A percentile compares a stretch with the other conserved stretches of the same genome.
Evolutionary conservation across 2,329 filamentous ascomycete species (phyloP).

Genomic region (Grosmannia huntii): DNA sequence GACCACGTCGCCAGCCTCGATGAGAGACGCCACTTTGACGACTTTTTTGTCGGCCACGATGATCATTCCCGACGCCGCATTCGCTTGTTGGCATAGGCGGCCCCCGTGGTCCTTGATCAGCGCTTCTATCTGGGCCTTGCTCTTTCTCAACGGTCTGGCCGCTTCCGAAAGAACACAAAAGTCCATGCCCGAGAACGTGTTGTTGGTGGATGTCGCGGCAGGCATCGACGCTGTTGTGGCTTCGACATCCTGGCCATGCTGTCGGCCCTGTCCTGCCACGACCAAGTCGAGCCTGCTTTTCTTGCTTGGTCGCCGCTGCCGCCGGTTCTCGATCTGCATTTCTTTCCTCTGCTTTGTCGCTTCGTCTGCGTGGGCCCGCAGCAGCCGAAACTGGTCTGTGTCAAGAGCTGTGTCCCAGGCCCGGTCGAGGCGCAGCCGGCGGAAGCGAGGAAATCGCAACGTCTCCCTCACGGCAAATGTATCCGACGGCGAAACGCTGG

Average conservation of each 20-base stretch:
- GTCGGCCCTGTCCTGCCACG: slow-evolving; percentile 55
- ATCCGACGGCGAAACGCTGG: slow-evolving; percentile 61
- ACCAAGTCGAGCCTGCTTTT: slow-evolving; percentile 55
- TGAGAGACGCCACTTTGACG: slow-evolving; percentile 72
- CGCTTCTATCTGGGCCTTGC: slow-evolving; percentile 66
- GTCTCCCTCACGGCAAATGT: slow-evolving; percentile 68
- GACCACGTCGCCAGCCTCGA: slow-evolving; percentile 54
- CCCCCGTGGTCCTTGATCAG: slow-evolving; percentile 78
- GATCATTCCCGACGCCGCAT: slow-evolving; percentile 47
- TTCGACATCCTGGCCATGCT: slow-evolving; percentile 15
- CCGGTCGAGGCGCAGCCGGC: slow-evolving; percentile 67
- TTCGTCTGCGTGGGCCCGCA: slow-evolving; percentile 58
- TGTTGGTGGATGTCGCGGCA: slow-evolving; percentile 18
- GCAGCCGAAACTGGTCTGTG: slow-evolving; percentile 59
- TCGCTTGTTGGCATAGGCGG: slow-evolving; percentile 60
- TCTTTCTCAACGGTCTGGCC: slow-evolving; percentile 53
- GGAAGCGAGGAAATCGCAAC: slow-evolving; percentile 84
- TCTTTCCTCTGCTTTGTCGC: slow-evolving; percentile 57
- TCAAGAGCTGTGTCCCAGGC: slow-evolving; percentile 71
- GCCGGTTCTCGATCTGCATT: slow-evolving; percentile 62
- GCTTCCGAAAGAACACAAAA: slow-evolving; percentile 80
- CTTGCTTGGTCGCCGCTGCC: slow-evolving; percentile 40
- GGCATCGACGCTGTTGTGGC: slow-evolving; percentile 20
- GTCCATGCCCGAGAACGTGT: slow-evolving; percentile 60
- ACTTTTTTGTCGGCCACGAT: slow-evolving; percentile 68